phyloP scores from a whole-genome alignment of 495 filamentous ascomycete genomes.

The Podospora appendiculata region DNA sequence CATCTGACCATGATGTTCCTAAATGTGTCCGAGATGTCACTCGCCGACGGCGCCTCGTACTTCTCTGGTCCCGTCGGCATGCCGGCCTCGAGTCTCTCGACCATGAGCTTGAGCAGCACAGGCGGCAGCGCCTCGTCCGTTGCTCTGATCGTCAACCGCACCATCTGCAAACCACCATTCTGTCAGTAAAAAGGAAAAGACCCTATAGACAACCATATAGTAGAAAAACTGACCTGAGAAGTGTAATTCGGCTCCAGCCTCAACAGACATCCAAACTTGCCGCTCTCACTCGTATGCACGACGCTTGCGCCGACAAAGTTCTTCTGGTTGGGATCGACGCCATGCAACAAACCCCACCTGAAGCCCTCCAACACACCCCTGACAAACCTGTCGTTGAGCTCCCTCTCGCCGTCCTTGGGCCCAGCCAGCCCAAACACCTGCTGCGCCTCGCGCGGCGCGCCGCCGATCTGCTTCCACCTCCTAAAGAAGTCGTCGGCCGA shows the following conservation, averaged over 20 bases:
- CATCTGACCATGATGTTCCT: conserved; percentile 42
- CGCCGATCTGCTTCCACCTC: conserved; percentile 97
- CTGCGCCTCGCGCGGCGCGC: conserved; percentile 77
- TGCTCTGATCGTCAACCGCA: conserved; percentile 86
- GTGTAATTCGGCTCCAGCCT: conserved; percentile 91
- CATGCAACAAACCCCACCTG: conserved; percentile 76
- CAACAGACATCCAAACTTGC: conserved; percentile 91
- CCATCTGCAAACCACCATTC: conserved; percentile 55
- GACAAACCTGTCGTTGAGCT: conserved; percentile 52
- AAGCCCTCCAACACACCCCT: conserved; percentile 66
- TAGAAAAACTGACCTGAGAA: conserved; percentile 55
- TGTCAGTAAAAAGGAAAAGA: neutral
- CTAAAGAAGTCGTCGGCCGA: conserved; percentile 94
- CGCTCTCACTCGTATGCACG: conserved; percentile 69
- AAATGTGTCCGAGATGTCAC: conserved; percentile 40
- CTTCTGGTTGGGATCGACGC: conserved; percentile 81
- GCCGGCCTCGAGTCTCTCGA: conserved; percentile 58
- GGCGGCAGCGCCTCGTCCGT: conserved; percentile 86
- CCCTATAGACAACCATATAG: neutral
- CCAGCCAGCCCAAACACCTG: conserved; percentile 64
- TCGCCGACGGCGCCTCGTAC: conserved; percentile 22
- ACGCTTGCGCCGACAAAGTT: conserved; percentile 95
- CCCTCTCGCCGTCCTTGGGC: conserved; percentile 42
- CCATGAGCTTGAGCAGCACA: conserved; percentile 75
- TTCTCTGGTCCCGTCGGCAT: conserved; percentile 33